Conservation (phyloP, 176 grass and related monocot species). For the Carex pumila region DNA sequence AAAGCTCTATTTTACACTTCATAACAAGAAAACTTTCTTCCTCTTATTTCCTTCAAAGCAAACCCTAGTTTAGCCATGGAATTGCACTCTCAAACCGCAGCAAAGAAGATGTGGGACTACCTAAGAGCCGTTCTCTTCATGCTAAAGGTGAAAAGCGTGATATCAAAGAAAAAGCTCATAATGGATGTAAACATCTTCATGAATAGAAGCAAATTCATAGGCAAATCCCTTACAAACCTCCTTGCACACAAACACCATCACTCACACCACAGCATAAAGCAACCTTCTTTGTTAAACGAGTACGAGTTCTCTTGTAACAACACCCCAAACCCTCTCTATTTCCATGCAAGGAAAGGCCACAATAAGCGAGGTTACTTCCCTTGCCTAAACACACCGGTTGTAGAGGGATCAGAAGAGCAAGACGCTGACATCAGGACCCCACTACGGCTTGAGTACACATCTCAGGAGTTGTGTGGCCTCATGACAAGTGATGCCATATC, state of each 20-base stretch:
- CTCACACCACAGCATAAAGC: background rate
- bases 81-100: constrained; percentile 11
- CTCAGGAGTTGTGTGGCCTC: background rate
- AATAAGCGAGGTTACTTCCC: constrained; percentile 16
- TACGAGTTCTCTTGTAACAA: constrained; percentile 7
- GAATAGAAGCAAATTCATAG: constrained; percentile 9
- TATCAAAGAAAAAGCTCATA: constrained; percentile 7
- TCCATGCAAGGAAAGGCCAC: constrained; percentile 4
- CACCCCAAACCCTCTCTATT: background rate
- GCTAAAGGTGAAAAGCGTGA: constrained; percentile 17
- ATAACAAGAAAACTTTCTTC: background rate
- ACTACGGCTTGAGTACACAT: background rate
- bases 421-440: constrained; percentile 13
- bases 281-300: background rate
- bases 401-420: constrained; percentile 6
- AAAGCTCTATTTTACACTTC: background rate
- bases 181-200: constrained; percentile 24
- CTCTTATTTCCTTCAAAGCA: background rate
- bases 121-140: constrained; percentile 21
- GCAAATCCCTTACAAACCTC: constrained; percentile 18
- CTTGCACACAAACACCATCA: background rate
- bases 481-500: background rate
- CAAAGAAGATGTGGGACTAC: constrained; percentile 20
- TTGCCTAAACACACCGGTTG: constrained; percentile 6
- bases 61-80: background rate